A percentile compares a stretch with the other conserved stretches of the same genome.
These are phyloP conservation scores for Trichoderma lentiforme DNA, from an alignment of 2,329 filamentous ascomycete genomes.

Conservation along the genomic window DNA sequence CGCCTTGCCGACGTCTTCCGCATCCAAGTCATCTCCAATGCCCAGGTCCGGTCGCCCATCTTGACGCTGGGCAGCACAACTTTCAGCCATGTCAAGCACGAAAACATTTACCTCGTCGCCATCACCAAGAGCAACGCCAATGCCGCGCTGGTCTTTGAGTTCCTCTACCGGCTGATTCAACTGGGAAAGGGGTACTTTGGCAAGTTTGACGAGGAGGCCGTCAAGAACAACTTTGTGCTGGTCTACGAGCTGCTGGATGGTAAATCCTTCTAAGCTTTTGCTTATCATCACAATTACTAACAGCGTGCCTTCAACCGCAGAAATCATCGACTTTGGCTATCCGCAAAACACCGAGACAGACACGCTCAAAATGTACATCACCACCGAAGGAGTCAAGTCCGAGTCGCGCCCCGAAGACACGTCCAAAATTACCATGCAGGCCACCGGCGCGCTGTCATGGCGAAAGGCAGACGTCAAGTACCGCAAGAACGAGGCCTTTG, in stretches of 20 bases:
- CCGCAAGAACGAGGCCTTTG: constrained; percentile 98
- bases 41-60: constrained; percentile 95
- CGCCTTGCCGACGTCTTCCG: constrained; percentile 98
- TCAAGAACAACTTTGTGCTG: constrained; percentile 99
- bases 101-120: constrained; percentile 97
- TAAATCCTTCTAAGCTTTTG: constrained; percentile 37
- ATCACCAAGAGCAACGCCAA: constrained; percentile 99
- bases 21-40: constrained; percentile 98
- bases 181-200: constrained; percentile 95
- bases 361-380: constrained; percentile 99
- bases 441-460: constrained; percentile 95
- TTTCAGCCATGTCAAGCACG: constrained; percentile 98
- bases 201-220: constrained; percentile 98
- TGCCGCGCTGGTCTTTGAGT: constrained; percentile 96
- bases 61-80: constrained; percentile 95
- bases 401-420: constrained; percentile 84
- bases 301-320: constrained; percentile 41
- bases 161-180: constrained; percentile 86
- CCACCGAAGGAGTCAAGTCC: constrained; percentile 96
- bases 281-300: not conserved
- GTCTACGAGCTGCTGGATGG: constrained; percentile 96
- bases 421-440: constrained; percentile 98
- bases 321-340: constrained; percentile 98
- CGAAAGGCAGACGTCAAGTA: constrained; percentile 97
- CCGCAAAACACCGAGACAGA: constrained; percentile 99